phyloP scores from a whole-genome alignment of 1,284 basidiomycete species.

The Sanghuangporus baumii region DNA sequence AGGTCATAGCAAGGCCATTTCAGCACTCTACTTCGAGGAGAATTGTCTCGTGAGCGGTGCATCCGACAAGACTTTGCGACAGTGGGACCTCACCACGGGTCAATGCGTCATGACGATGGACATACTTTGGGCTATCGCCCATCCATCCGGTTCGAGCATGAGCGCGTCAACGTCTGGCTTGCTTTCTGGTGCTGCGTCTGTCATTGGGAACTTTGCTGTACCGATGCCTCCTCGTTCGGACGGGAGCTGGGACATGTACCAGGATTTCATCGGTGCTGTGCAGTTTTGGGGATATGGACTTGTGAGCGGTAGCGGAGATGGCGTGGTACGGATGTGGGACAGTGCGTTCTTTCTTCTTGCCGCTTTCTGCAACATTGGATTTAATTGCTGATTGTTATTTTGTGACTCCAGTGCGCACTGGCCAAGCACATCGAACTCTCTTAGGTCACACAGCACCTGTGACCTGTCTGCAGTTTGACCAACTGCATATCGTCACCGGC shows the following conservation, averaged over 20 bases:
- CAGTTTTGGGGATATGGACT: conserved; percentile 99
- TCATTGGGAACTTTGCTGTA: conserved; percentile 67
- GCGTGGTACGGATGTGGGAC: conserved; percentile 98
- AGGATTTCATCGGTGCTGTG: conserved; percentile 95
- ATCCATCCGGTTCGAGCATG: conserved; percentile 52
- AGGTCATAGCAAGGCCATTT: conserved; percentile 91
- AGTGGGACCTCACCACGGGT: conserved; percentile 96
- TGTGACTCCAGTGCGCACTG: conserved; percentile 79
- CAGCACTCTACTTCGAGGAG: conserved; percentile 93
- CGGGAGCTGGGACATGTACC: conserved; percentile 91
- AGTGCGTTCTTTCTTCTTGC: conserved; percentile 52
- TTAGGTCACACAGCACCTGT: conserved; percentile 92
- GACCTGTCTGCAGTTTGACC: conserved; percentile 96
- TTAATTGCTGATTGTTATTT: conserved; percentile 10
- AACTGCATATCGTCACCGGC: conserved; percentile 88
- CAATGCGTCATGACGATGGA: conserved; percentile 99
- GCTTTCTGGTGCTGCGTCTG: conserved; percentile 49
- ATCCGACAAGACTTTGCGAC: conserved; percentile 95
- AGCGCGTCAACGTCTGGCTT: conserved; percentile 27
- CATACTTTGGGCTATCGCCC: conserved; percentile 98
- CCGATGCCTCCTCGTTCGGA: conserved; percentile 86
- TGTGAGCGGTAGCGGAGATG: conserved; percentile 94
- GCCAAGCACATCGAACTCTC: conserved; percentile 92
- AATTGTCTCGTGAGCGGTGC: conserved; percentile 94
- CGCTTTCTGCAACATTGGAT: background rate